Percentiles rank a stretch among this genome's conserved stretches.
phyloP scores from a whole-genome alignment of 2,329 filamentous ascomycete genomes.

The Xylariaceae sp. region DNA sequence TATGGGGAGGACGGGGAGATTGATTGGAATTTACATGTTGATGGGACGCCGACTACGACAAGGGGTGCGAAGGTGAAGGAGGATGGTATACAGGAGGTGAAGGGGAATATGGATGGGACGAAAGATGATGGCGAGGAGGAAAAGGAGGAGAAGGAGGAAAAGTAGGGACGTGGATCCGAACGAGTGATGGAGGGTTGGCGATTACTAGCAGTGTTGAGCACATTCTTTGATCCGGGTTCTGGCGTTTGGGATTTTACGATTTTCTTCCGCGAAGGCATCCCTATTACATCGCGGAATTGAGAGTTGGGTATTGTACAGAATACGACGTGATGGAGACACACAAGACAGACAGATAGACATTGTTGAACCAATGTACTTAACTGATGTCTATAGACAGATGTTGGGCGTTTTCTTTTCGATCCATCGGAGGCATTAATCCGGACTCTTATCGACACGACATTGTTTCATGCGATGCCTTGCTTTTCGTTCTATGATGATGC shows the following conservation, averaged over 20 bases:
- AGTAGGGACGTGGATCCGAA: not conserved
- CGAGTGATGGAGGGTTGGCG: not conserved
- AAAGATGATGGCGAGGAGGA: not conserved
- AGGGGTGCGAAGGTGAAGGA: not conserved
- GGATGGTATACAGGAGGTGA: not conserved
- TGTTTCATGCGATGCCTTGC: too few species aligned
- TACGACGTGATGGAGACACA: not conserved
- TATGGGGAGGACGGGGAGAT: conserved; percentile 79
- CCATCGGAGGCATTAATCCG: too few species aligned
- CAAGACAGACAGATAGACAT: too few species aligned
- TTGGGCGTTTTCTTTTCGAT: too few species aligned
- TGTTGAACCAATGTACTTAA: too few species aligned
- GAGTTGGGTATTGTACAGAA: not conserved
- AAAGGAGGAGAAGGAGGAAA: not conserved
- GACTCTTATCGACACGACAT: too few species aligned
- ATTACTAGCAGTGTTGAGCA: not conserved
- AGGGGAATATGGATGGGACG: not conserved
- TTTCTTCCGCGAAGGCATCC: not conserved
- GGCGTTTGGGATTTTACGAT: not conserved
- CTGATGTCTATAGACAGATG: too few species aligned
- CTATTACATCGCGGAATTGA: not conserved
- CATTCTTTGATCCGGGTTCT: not conserved
- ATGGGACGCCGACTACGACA: conserved; percentile 24
- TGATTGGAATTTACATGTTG: conserved; percentile 66
- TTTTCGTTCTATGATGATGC: too few species aligned